Base-by-base conservation (phyloP, 352 stramenopile genomes). In the Phytophthora brassicae region DNA sequence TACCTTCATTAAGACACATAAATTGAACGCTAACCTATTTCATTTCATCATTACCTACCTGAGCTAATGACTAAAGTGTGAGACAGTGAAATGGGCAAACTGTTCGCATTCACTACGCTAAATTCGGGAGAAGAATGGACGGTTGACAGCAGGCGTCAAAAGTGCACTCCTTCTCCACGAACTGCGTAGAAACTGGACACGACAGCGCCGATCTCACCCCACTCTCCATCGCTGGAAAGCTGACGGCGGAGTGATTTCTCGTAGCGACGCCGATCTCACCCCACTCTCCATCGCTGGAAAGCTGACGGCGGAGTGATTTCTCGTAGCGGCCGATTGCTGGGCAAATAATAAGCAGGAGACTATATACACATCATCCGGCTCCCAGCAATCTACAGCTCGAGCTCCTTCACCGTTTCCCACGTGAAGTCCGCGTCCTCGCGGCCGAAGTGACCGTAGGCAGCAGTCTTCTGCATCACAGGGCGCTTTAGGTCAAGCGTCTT, bases 391-490 rank as follows among this genome's bases (percentile, higher is more conserved):
- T 92, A 94, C 62, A 82, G 56, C 69, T 86, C 73, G 67, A 94
- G 81, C 50, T 92, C 85, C 89, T 99, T 99, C 68, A 95, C 81
- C 66, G 92, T 90, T 83, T 99, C 97, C 97, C 97, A 99, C 70
- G 95, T 99, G 80, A 99, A 99, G 78, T 99, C 97, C 59, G 91
- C 80, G 74, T 99, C 97, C 44, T 98, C 86, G 55, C 97, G 97
- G 64, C 97, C 97, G 73, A 99, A 99, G 85, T 99, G 97, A 72
- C 97, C 97, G 83, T 99, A 99, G 3, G 97, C 95, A 38, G 97
- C 95, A 33, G 97, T 99, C 85, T 99, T 99, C 73, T 97, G 92
- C 90, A 99, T 98, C 46, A 99, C 84, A 46, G 97, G 96, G 42
- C 93, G 88, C 71, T 97, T 98, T 54, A 99, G 84, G 72, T 99